Evolutionary conservation across 495 filamentous ascomycete genomes (phyloP), one percentile per base, ranked within the genome.

Genomic region (Podospora australis): DNA sequence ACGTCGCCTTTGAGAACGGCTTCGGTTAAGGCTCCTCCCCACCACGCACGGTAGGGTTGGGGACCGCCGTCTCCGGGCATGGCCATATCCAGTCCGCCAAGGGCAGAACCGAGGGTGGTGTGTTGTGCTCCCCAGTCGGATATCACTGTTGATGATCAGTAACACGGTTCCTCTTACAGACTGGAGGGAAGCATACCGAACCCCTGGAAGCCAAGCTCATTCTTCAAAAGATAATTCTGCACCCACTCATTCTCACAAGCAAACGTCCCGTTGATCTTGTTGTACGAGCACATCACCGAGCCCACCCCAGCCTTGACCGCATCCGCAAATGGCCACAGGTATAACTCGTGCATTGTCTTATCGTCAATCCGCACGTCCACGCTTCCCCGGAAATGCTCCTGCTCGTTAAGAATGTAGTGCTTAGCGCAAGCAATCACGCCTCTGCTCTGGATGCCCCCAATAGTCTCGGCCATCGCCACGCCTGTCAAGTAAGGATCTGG

Each of bases 51-150:
- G 47, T 65, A 70, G 6, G 48, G 40, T 8, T 77, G 80, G 16
- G 36, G 17, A 28, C 69, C 74, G 46, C 77, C 65, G 54, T 95
- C 89, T 13, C 90, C 90, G 0, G 90, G 90, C 90, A 95, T 95
- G n/a, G 78, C 83, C 87, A 95, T 88, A 58, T 96, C 90, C 24
- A 96, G 70, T 1, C 90, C 90, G 16, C 85, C 80, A 16, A 95
- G 66, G 4, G 89, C 86, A 54, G 83, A 86, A 5, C 75, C 78
- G 0, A 94, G 80, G n/a, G 86, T 84, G 25, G 79, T 84, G 44
- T 89, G 78, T 55, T 95, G 89, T 8, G 88, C 90, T 10, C 90
- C 79, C 90, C 90, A 96, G 62, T 96, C 90, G 1, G 80, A 84
- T 64, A 90, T 83, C 2, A 96, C 84, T 66, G n/a, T 40, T 11